Evolutionary conservation across 1,284 basidiomycete species (phyloP).

Genomic region (Apiotrichum gracile): DNA sequence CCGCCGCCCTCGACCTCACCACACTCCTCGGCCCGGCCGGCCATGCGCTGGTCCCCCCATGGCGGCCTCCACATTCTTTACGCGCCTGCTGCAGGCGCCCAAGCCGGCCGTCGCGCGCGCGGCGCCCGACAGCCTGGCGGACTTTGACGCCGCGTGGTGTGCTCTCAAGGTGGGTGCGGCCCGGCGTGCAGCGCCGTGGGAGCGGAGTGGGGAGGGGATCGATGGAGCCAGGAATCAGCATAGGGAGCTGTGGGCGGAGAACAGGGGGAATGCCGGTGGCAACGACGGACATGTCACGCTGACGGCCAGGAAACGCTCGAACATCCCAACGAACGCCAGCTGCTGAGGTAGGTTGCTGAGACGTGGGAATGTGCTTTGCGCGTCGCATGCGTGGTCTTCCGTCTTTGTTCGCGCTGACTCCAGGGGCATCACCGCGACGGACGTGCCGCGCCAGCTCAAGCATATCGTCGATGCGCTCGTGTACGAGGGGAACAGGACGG

Average conservation of each 20-base stretch:
- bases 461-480: conserved; percentile 84
- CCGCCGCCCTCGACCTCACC: neutral
- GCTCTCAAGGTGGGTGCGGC: conserved; percentile 24
- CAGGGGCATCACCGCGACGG: conserved; percentile 73
- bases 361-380: no score
- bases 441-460: conserved; percentile 68
- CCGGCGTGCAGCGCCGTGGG: no score
- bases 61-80: conserved; percentile 35
- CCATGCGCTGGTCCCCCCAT: conserved; percentile 28
- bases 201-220: neutral
- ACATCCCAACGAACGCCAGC: conserved; percentile 43
- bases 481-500: conserved; percentile 71
- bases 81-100: conserved; percentile 36
- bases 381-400: neutral
- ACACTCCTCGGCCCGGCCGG: neutral
- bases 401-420: conserved; percentile 58
- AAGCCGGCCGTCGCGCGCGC: conserved; percentile 16
- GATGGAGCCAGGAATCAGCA: no score
- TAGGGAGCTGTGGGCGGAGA: no score
- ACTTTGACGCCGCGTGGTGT: conserved; percentile 38
- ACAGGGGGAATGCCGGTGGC: no score
- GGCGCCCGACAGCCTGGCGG: conserved; percentile 29
- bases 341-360: conserved; percentile 26
- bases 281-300: neutral
- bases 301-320: conserved; percentile 33